Conservation (phyloP, 2,329 filamentous ascomycete genomes). For the Xylaria sp. region DNA sequence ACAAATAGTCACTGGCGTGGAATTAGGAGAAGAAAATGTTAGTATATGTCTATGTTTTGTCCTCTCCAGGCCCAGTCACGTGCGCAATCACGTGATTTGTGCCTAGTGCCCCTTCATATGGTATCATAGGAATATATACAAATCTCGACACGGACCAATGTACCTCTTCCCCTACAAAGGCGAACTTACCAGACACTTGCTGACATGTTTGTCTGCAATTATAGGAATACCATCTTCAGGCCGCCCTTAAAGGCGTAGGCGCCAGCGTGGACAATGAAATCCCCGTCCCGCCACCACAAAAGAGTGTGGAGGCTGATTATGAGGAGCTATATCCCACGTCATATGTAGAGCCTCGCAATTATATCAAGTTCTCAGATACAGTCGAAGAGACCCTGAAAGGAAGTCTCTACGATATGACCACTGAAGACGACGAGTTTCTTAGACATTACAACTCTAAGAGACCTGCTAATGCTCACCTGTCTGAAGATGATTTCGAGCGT, state of each 20-base stretch:
- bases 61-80: conserved; percentile 51
- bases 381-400: conserved; percentile 88
- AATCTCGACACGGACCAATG: not conserved
- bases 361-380: conserved; percentile 97
- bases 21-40: conserved; percentile 96
- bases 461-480: conserved; percentile 67
- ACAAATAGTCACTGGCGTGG: conserved; percentile 94
- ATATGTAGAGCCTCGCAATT: conserved; percentile 86
- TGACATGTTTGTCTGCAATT: conserved; percentile 18
- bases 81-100: conserved; percentile 50
- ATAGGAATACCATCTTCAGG: conserved; percentile 95
- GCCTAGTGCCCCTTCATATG: conserved; percentile 6
- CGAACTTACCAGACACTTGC: conserved; percentile 18
- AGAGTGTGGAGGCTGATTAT: conserved; percentile 74
- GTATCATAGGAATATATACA: not conserved
- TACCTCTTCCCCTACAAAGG: not conserved
- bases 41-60: conserved; percentile 55
- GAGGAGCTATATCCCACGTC: conserved; percentile 81
- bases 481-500: conserved; percentile 90
- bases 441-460: conserved; percentile 82
- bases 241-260: conserved; percentile 66
- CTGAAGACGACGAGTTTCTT: conserved; percentile 86
- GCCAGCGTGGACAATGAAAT: conserved; percentile 66
- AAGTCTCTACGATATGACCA: conserved; percentile 91
- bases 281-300: conserved; percentile 67